Percentiles rank a stretch among this genome's conserved stretches.
These are phyloP conservation scores for Darksidea phi DNA, from an alignment of 495 filamentous ascomycete genomes.

Conservation along the genomic window DNA sequence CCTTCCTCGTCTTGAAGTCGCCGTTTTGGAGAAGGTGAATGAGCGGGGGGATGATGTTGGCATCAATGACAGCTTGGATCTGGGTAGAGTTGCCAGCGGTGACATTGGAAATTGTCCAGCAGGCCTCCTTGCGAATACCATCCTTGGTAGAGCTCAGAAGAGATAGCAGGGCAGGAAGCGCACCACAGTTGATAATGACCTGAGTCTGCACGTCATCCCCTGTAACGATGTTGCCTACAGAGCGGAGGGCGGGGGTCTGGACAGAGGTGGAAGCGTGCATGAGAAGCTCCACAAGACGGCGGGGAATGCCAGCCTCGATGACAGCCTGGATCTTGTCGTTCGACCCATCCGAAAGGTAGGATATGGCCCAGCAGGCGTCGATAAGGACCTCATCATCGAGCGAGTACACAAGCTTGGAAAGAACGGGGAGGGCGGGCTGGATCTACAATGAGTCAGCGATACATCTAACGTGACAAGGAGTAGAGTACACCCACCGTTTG, in stretches of 20 bases:
- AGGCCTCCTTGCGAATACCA: constrained; percentile 98
- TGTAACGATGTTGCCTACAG: constrained; percentile 98
- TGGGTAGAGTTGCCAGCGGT: constrained; percentile 97
- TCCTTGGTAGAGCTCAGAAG: constrained; percentile 96
- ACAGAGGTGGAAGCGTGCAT: constrained; percentile 99
- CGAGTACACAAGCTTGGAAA: constrained; percentile 96
- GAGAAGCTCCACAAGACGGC: constrained; percentile 92
- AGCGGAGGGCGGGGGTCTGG: constrained; percentile 94
- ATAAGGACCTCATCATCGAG: constrained; percentile 98
- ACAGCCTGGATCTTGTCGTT: constrained; percentile 99
- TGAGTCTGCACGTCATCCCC: constrained; percentile 99
- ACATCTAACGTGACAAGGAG: constrained; percentile 16
- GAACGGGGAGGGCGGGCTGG: constrained; percentile 89
- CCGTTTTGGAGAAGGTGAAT: constrained; percentile 95
- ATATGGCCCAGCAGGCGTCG: constrained; percentile 99
- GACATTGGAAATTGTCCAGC: constrained; percentile 99
- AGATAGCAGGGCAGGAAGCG: constrained; percentile 84
- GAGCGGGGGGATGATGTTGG: constrained; percentile 91
- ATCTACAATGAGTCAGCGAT: constrained; percentile 60
- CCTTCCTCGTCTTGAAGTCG: constrained; percentile 99
- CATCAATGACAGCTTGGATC: constrained; percentile 96
- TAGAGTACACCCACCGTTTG: constrained; percentile 68
- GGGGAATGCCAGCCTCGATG: constrained; percentile 96
- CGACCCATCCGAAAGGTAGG: constrained; percentile 96
- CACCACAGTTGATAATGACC: constrained; percentile 98